Conservation (phyloP, 495 filamentous ascomycete species). For the Neurospora sp. region DNA sequence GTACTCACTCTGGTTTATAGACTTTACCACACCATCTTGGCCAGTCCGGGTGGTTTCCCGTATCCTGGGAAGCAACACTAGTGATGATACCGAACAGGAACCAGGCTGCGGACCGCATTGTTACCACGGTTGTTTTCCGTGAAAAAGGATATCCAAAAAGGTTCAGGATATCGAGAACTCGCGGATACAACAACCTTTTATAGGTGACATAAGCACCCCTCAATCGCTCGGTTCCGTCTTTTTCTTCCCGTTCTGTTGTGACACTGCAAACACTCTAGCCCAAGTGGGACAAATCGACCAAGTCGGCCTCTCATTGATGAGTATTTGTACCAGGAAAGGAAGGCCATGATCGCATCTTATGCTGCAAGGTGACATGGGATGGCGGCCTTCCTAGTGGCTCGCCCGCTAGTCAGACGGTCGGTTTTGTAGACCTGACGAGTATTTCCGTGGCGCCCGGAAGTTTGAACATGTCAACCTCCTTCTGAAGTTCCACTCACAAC, state of each 20-base stretch:
- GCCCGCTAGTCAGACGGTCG: no score
- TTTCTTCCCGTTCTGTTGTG: not conserved
- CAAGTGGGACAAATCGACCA: not conserved
- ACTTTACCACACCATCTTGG: constrained; percentile 52
- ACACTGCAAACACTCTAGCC: not conserved
- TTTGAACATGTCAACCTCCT: not conserved
- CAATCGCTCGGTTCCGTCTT: not conserved
- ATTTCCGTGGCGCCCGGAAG: not conserved
- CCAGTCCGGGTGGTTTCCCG: constrained; percentile 34
- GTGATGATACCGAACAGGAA: not conserved
- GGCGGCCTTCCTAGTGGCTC: not conserved
- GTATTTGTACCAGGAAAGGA: not conserved
- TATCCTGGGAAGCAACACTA: constrained; percentile 14
- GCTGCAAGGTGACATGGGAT: not conserved
- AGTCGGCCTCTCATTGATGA: not conserved
- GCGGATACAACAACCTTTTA: not conserved
- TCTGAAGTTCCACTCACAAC: not conserved
- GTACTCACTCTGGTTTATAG: constrained; percentile 36
- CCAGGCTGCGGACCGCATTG: not conserved
- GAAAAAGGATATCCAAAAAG: not conserved
- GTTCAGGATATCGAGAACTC: not conserved
- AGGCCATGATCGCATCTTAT: not conserved
- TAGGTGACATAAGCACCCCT: not conserved
- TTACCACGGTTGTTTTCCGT: not conserved
- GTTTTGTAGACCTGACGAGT: no score